These are phyloP conservation scores for Nadsonia fulvescens DNA, from an alignment of 805 yeast genomes.

Conservation along the genomic window DNA sequence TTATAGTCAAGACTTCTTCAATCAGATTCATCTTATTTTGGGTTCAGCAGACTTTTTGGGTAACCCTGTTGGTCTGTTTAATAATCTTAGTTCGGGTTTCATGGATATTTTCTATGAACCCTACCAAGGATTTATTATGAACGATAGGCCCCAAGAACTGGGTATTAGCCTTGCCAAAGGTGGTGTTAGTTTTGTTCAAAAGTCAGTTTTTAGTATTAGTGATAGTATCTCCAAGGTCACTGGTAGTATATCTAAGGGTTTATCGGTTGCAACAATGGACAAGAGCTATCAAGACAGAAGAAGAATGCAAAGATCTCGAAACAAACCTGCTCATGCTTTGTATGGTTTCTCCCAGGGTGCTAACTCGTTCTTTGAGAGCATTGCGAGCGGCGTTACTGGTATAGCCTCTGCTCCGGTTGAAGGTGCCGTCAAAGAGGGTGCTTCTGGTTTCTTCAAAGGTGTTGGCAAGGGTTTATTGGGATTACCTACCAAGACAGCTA, in stretches of 20 bases:
- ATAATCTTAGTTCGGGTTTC: constrained; percentile 84
- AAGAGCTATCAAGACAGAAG: constrained; percentile 70
- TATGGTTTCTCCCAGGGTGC: constrained; percentile 80
- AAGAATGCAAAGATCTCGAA: constrained; percentile 41
- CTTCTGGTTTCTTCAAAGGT: constrained; percentile 85
- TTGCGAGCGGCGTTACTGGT: constrained; percentile 79
- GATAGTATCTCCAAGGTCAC: constrained; percentile 88
- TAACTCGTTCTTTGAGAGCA: constrained; percentile 67
- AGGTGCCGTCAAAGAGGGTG: constrained; percentile 80
- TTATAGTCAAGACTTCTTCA: constrained; percentile 80
- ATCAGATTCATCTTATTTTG: constrained; percentile 76
- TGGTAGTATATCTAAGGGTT: constrained; percentile 86
- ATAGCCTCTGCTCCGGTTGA: constrained; percentile 78
- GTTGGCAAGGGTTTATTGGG: constrained; percentile 91
- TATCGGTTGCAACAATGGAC: constrained; percentile 82
- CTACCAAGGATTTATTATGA: constrained; percentile 84
- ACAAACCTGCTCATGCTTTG: constrained; percentile 67
- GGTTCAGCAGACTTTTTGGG: constrained; percentile 96
- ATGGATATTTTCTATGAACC: constrained; percentile 96
- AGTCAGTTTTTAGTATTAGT: constrained; percentile 85
- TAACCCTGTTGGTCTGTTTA: constrained; percentile 92
- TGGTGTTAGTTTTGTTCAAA: constrained; percentile 81
- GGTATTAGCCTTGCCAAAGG: constrained; percentile 95
- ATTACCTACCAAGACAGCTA: constrained; percentile 89
- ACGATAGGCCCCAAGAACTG: constrained; percentile 87